Conservation (phyloP, 2,329 filamentous ascomycete species). For the Fusarium multiceps region DNA sequence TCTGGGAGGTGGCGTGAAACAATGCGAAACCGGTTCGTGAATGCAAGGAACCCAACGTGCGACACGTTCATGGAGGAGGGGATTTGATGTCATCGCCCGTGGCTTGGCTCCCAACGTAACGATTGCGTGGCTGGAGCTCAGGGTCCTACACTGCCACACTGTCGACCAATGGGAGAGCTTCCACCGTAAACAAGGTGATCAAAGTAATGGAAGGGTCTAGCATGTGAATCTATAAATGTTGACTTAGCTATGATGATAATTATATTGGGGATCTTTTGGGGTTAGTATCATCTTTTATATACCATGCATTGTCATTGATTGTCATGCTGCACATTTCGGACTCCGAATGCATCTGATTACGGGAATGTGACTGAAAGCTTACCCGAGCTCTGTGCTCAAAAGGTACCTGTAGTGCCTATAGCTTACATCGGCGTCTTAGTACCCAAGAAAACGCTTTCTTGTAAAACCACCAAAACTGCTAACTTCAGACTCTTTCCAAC, state of each 20-base stretch:
- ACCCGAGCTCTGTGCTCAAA: constrained; percentile 20
- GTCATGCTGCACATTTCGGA: constrained; percentile 21
- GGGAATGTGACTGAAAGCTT: constrained; percentile 18
- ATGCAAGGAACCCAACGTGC: constrained; percentile 15
- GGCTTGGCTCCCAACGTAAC: constrained; percentile 28
- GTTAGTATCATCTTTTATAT: neutral
- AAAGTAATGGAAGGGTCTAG: constrained; percentile 6
- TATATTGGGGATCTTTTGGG: neutral
- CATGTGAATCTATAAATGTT: constrained; percentile 7
- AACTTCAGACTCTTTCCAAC: neutral
- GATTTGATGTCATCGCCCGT: constrained; percentile 43
- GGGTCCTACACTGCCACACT: constrained; percentile 39
- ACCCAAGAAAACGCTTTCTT: constrained; percentile 6
- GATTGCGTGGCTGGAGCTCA: constrained; percentile 36
- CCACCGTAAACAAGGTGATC: neutral
- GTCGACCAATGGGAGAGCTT: constrained; percentile 10
- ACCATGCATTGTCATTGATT: neutral
- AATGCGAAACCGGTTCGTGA: constrained; percentile 37
- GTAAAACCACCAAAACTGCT: neutral
- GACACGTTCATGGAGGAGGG: constrained; percentile 15
- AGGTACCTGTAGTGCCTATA: neutral
- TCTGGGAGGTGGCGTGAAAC: constrained; percentile 26
- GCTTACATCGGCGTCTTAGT: constrained; percentile 2
- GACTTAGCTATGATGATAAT: neutral
- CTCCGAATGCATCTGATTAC: constrained; percentile 18